Evolutionary conservation across 805 yeast species (phyloP), one percentile per base, ranked within the genome.

Genomic region (Scheffersomyces amazonensis): DNA sequence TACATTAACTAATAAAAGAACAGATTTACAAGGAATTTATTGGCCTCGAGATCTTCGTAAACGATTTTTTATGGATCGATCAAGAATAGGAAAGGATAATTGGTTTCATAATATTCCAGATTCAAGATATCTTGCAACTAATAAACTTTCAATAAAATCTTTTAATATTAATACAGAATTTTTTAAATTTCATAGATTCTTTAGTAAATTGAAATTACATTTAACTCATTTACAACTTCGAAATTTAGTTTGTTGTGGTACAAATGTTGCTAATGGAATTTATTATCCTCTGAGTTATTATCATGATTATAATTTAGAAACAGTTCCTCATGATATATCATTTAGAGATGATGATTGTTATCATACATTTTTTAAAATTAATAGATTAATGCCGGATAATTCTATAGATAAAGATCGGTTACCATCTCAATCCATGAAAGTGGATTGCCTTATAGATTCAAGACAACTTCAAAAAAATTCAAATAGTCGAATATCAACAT

Each of bases 161-260:
- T 52, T 44, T 44, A 35, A 45, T 22, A 42, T 54, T 9, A 52
- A 47, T 22, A 62, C 71, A 7, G 67, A 69, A 27, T 64, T 71
- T 36, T 71, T 52, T 45, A 51, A 49, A 41, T 69, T 66, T 43
- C 54, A 64, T 24, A 60, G 57, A 36, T 73, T 68, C 45, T 71
- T 55, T 56, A 54, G 68, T 40, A 54, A 59, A 41, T 65, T 80
- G 7, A 69, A 67, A 36, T 75, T 80, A 5, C 70, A 66, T 44
- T 59, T 77, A 10, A 69, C 73, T 15, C 84, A 80, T 59, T 78
- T 78, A 52, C 84, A 79, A 56, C 60, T 80, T 23, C 57, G 84
- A 12, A 71, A 76, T 40, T 56, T 78, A 34, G 69, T 80, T 7
- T 65, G 67, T 39, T 71, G 61, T 46, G 62, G 61, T 22, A 55